Base-by-base conservation (phyloP, 768 basidiomycete species). In the Rhodotorula diobovata region DNA sequence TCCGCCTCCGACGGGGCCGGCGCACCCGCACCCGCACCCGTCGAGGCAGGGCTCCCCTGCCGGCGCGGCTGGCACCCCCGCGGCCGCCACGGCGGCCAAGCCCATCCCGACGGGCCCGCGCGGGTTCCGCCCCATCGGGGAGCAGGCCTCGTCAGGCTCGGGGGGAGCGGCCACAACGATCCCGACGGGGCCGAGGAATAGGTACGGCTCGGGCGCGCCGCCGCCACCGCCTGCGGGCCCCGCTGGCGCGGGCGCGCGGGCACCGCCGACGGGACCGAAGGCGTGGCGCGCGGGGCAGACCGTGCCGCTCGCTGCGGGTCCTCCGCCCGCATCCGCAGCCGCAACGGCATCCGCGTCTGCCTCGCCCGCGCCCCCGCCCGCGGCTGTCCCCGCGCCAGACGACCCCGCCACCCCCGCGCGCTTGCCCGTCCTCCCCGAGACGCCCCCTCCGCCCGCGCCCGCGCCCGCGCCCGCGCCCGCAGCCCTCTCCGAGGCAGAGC, bases 191-290 rank as follows among this genome's bases (percentile, higher is more conserved):
- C 56, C 70, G 43, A 30, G 61, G 15, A 57, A 55, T 43, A 54
- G 60, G 6, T 59, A 45, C 48, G 35, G 37, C 32, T 39, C 23
- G 45, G 54, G 14, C 34, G 43, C 35, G 60, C 16, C 1, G 39
- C 50, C 5, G 30, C 60, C 11, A 32, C 46, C 32, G 35, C 56
- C 32, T 32, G 65, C 11, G 28, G 11, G 6, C 18, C 23, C 57
- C 3, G 30, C 20, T 1, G 28, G 48, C 21, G 48, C 35, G 28
- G 45, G 45, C 9, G 25, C 32, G 6, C 30, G 55, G 16, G 43
- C 65, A 0, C 50, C 66, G 21, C 70, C 70, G 35, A 71, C 70
- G 2, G 70, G 70, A 2, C 70, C 70, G 46, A 71, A 66, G 41
- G 70, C 70, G 2, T 71, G 70, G 70, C 58, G 58, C 2, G 12